Evolutionary conservation across 1,284 basidiomycete genomes (phyloP), one percentile per base, ranked within the genome.

Genomic region (Cutaneotrichosporon mucoides): DNA sequence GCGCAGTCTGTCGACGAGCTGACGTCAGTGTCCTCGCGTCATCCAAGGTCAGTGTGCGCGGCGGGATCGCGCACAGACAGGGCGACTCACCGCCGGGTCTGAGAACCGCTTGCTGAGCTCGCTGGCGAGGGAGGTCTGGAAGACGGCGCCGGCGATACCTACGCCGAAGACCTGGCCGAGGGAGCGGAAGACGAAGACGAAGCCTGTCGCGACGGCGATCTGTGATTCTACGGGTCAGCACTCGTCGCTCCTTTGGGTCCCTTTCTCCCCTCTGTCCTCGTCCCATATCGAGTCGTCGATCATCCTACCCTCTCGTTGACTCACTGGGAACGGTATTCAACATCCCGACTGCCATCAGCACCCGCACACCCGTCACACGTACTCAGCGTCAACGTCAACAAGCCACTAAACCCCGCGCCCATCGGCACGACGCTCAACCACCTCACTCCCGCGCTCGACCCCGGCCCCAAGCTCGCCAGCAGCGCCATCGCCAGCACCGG

Each of bases 101-200:
- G 60, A 44, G 50, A 69, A 67, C 6, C 66, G 45, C 12, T 51
- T 53, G 8, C 43, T n/a, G 6, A 71, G 61, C 49, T 69, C 55
- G n/a, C n/a, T 15, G 2, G 58, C 46, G 4, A 69, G 56, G 1
- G 66, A 62, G 7, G 50, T 53, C 56, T 71, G 69, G 53, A 68
- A 64, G 12, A 68, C 65, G 2, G 69, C 69, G 16, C 68, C 67
- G 2, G 68, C 66, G 11, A 68, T 55, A 13, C 66, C 69, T 1
- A 71, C 69, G 7, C 69, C 68, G 45, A 68, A 65, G 1, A 71
- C 66, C 53, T 71, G 69, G 1, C 69, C 69, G 8, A 69, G 49
- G 13, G 58, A 61, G 12, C 69, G 62, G 55, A 62, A 71, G 16
- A 71, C 64, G 37, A 68, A 69, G 4, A 64, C 59, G 38, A 68